These are phyloP conservation scores for Fusarium tanahbumbuense DNA, from an alignment of 2,329 filamentous ascomycete genomes.

Conservation along the genomic window DNA sequence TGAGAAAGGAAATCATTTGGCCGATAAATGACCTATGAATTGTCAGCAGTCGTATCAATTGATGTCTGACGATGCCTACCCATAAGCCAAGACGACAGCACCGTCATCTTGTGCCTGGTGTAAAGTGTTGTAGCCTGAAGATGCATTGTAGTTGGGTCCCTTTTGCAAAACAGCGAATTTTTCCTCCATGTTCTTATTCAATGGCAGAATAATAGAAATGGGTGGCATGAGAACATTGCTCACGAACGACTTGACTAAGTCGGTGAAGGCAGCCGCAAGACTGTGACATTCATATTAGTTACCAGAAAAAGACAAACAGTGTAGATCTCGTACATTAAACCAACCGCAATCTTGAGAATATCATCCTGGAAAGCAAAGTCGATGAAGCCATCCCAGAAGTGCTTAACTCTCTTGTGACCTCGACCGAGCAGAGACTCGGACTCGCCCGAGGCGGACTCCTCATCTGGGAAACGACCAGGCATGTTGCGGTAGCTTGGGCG, in stretches of 20 bases:
- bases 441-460: slow-evolving; percentile 52
- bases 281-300: slow-evolving; percentile 52
- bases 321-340: slow-evolving; percentile 70
- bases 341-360: slow-evolving; percentile 80
- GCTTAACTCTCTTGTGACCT: slow-evolving; percentile 60
- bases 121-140: slow-evolving; percentile 75
- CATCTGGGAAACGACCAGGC: slow-evolving; percentile 48
- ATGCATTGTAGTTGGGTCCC: slow-evolving; percentile 65
- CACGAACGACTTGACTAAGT: slow-evolving; percentile 77
- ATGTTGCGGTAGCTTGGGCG: slow-evolving; percentile 41
- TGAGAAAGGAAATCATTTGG: slow-evolving; percentile 72
- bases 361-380: slow-evolving; percentile 81
- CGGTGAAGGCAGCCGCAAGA: slow-evolving; percentile 76
- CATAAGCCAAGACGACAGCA: slow-evolving; percentile 78
- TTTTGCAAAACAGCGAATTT: slow-evolving; percentile 75
- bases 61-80: slow-evolving; percentile 55
- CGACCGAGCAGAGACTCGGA: slow-evolving; percentile 58
- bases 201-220: slow-evolving; percentile 74
- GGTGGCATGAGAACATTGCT: slow-evolving; percentile 77
- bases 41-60: background rate
- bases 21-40: slow-evolving; percentile 67
- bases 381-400: slow-evolving; percentile 71
- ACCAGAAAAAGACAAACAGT: background rate
- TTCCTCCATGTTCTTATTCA: slow-evolving; percentile 78
- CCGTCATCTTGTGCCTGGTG: slow-evolving; percentile 76